Evolutionary conservation across 2,329 filamentous ascomycete species (phyloP).

Genomic region (Colletotrichum melonis): DNA sequence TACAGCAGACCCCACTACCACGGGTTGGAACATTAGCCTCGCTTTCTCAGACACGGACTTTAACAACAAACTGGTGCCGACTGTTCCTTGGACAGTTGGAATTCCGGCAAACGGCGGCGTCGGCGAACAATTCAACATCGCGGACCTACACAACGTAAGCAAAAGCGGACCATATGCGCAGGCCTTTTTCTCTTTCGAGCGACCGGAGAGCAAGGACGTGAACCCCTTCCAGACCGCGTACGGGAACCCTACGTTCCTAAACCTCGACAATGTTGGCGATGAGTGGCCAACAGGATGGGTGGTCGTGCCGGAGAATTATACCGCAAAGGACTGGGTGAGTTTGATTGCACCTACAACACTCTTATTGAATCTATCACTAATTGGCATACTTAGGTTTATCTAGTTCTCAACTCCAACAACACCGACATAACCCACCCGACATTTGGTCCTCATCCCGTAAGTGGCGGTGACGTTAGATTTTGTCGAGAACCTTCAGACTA

Average conservation of each 20-base stretch:
- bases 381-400: neutral
- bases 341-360: neutral
- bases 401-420: conserved; percentile 4
- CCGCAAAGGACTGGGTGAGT: conserved; percentile 33
- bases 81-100: conserved; percentile 38
- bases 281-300: conserved; percentile 35
- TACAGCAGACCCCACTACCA: conserved; percentile 32
- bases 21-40: conserved; percentile 34
- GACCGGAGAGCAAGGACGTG: neutral
- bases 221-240: conserved; percentile 48
- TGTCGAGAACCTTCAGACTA: too few species aligned
- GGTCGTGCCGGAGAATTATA: conserved; percentile 37
- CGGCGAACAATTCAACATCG: too few species aligned
- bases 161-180: too few species aligned
- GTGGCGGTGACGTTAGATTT: too few species aligned
- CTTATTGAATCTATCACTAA: neutral
- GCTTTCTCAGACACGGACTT: conserved; percentile 43
- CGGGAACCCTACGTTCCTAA: conserved; percentile 53
- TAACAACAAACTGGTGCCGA: conserved; percentile 41
- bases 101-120: too few species aligned
- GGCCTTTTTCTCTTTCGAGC: conserved; percentile 19
- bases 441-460: conserved; percentile 15
- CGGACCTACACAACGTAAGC: too few species aligned
- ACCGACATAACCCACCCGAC: neutral
- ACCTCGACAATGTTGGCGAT: conserved; percentile 26